Percentiles rank a stretch among this genome's conserved stretches.
Evolutionary conservation across 2,329 filamentous ascomycete genomes (phyloP).

Genomic region (Elsinoe arachidis): DNA sequence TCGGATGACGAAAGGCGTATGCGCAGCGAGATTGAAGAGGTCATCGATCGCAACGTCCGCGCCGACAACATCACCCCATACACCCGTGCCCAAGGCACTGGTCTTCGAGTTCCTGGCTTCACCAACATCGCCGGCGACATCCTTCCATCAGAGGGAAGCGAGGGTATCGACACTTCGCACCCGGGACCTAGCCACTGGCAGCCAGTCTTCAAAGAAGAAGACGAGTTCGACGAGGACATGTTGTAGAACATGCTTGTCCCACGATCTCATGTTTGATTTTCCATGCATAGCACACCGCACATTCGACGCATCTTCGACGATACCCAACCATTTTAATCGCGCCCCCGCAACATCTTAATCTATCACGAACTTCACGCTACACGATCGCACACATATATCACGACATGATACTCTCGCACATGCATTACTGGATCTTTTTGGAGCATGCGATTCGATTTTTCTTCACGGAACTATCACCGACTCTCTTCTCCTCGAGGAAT

Average conservation of each 20-base stretch:
- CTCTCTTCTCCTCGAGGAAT: background rate
- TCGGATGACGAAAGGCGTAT: conserved; percentile 92
- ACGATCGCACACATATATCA: background rate
- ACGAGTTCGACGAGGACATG: conserved; percentile 67
- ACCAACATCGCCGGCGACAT: conserved; percentile 85
- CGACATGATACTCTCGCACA: background rate
- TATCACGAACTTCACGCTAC: conserved; percentile 5
- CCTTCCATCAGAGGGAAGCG: conserved; percentile 44
- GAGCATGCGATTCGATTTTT: background rate
- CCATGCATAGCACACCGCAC: conserved; percentile 3
- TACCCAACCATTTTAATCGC: conserved; percentile 7
- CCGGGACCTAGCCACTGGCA: conserved; percentile 21
- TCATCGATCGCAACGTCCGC: conserved; percentile 70
- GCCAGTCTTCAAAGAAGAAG: conserved; percentile 80
- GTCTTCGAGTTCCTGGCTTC: conserved; percentile 83
- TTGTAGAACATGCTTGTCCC: background rate
- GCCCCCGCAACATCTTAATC: background rate
- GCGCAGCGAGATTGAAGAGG: conserved; percentile 84
- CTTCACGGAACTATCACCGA: background rate
- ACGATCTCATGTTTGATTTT: background rate
- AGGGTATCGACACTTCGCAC: conserved; percentile 43
- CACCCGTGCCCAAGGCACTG: conserved; percentile 71
- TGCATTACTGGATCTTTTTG: conserved; percentile 3
- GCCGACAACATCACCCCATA: conserved; percentile 41
- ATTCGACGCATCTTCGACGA: background rate